phyloP scores from a whole-genome alignment of 768 basidiomycete genomes.

The Leccinum uliginosum region DNA sequence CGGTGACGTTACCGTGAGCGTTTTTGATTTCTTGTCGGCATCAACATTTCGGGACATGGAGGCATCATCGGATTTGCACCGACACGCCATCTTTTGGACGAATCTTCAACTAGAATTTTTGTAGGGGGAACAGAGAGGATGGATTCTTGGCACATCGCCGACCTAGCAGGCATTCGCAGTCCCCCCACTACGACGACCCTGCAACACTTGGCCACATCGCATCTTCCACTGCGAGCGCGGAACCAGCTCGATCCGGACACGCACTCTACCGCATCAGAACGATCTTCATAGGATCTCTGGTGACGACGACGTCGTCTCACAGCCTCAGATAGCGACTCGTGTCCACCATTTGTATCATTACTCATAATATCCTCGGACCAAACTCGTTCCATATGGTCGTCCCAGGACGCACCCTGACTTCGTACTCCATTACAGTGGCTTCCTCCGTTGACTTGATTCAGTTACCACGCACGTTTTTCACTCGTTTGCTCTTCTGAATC shows the following conservation, averaged over 20 bases:
- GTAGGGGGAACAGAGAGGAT: conserved; percentile 9
- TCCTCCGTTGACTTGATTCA: conserved; percentile 11
- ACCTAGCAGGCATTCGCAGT: conserved; percentile 11
- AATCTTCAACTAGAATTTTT: conserved; percentile 23
- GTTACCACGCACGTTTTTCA: conserved; percentile 6
- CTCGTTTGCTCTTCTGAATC: conserved; percentile 20
- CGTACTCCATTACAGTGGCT: conserved; percentile 20
- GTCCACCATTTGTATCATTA: conserved; percentile 28
- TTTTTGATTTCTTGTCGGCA: conserved; percentile 29
- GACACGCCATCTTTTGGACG: conserved; percentile 23
- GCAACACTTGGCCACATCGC: conserved; percentile 8
- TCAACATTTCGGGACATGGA: conserved; percentile 24
- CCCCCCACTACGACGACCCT: conserved; percentile 2
- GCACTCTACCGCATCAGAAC: conserved; percentile 11
- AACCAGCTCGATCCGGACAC: conserved; percentile 20
- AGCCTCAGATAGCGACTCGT: conserved; percentile 12
- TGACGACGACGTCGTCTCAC: conserved; percentile 13
- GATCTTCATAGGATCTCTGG: conserved; percentile 25
- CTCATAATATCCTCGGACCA: conserved; percentile 31
- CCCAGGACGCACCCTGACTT: conserved; percentile 20
- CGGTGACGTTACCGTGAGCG: conserved; percentile 19
- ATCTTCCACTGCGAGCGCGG: conserved; percentile 21
- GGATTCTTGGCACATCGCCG: conserved; percentile 17
- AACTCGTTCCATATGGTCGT: conserved; percentile 15
- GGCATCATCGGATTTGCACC: conserved; percentile 25